Percentiles rank a stretch among this genome's conserved stretches.
These are phyloP conservation scores for Parmelia sp. DNA, from an alignment of 495 filamentous ascomycete species.

Conservation along the genomic window DNA sequence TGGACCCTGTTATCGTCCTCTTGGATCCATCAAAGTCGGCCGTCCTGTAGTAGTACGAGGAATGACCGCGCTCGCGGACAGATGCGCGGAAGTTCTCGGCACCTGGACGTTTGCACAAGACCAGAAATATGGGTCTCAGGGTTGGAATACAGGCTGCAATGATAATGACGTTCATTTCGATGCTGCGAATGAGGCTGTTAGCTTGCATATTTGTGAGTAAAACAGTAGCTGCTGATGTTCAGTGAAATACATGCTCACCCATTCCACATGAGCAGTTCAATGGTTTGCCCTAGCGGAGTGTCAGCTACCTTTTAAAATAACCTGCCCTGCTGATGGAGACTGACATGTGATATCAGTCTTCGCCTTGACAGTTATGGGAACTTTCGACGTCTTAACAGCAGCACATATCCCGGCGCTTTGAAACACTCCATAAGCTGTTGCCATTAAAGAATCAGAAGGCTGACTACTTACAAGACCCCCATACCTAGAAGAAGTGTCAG, in stretches of 20 bases:
- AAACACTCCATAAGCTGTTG: background rate
- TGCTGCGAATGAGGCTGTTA: constrained; percentile 8
- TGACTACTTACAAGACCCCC: constrained; percentile 35
- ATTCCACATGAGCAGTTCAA: constrained; percentile 41
- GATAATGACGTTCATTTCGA: constrained; percentile 44
- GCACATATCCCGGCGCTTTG: constrained; percentile 28
- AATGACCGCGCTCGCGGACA: constrained; percentile 1
- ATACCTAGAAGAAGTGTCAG: constrained; percentile 40
- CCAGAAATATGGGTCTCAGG: constrained; percentile 39
- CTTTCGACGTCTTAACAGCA: constrained; percentile 39
- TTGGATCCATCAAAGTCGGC: background rate
- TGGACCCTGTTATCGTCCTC: background rate
- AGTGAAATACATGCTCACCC: constrained; percentile 14
- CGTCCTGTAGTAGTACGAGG: constrained; percentile 6
- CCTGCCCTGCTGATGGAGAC: constrained; percentile 5
- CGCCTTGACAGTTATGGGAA: constrained; percentile 32
- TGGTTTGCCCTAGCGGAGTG: constrained; percentile 27
- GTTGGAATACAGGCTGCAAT: constrained; percentile 46
- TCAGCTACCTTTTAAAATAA: background rate
- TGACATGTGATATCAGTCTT: constrained; percentile 38
- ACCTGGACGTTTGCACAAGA: constrained; percentile 26
- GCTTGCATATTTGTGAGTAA: background rate
- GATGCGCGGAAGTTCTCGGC: background rate
- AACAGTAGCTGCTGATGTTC: background rate
- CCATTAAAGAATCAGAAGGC: background rate